These are phyloP conservation scores for Flammula alnicola DNA, from an alignment of 1,284 basidiomycete genomes.

Conservation along the genomic window DNA sequence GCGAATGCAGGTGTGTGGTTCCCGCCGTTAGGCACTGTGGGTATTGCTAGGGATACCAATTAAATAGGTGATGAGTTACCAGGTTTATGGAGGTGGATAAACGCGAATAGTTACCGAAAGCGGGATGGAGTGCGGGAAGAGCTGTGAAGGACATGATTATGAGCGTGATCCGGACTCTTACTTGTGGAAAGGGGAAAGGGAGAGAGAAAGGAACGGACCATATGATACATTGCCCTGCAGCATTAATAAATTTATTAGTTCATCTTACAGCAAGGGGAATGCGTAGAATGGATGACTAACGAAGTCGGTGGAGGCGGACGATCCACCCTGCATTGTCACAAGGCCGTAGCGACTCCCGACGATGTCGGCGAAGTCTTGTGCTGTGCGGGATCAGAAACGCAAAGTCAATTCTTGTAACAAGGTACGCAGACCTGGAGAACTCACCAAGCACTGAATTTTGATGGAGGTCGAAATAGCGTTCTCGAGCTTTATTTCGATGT, in stretches of 20 bases:
- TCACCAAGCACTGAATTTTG: conserved; percentile 66
- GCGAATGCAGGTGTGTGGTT: conserved; percentile 75
- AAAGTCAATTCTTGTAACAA: neutral
- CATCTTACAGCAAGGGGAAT: neutral
- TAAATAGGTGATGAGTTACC: conserved; percentile 8
- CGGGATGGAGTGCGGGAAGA: conserved; percentile 67
- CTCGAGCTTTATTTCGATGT: conserved; percentile 49
- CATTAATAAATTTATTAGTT: neutral
- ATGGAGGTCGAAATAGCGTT: conserved; percentile 58
- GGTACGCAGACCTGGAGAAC: conserved; percentile 8
- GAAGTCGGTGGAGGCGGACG: conserved; percentile 68
- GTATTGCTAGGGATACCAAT: conserved; percentile 55
- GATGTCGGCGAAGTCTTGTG: conserved; percentile 47
- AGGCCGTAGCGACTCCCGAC: conserved; percentile 46
- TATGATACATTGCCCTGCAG: conserved; percentile 70
- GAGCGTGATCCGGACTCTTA: neutral
- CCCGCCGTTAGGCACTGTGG: conserved; percentile 60
- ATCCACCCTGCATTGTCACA: conserved; percentile 28
- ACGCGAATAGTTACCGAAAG: conserved; percentile 51
- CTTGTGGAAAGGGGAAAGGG: neutral
- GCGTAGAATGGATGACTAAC: conserved; percentile 44
- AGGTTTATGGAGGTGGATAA: neutral
- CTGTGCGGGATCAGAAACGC: conserved; percentile 33
- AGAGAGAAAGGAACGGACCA: conserved; percentile 41
- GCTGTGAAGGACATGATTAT: conserved; percentile 39